Evolutionary conservation across 257 asterid species (phyloP).

Genomic region (Knoxia roxburghii): DNA sequence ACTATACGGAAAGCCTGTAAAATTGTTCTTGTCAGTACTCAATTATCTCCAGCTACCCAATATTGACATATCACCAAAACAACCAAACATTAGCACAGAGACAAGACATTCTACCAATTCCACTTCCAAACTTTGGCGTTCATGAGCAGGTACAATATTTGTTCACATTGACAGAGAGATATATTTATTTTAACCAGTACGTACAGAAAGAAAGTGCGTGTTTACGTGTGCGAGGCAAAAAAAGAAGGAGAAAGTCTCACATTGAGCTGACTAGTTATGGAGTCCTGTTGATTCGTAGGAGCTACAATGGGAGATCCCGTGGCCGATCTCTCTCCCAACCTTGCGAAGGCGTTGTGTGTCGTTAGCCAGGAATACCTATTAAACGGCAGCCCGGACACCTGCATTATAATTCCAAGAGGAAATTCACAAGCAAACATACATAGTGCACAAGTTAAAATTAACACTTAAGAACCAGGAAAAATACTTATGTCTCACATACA

Average conservation of each 20-base stretch:
- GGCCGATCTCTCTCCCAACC: slow-evolving; percentile 59
- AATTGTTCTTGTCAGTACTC: background rate
- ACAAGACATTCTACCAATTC: slow-evolving; percentile 3
- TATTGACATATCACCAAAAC: slow-evolving; percentile 14
- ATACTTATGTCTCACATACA: background rate
- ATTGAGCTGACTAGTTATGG: slow-evolving; percentile 71
- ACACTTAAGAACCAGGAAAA: background rate
- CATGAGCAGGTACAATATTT: background rate
- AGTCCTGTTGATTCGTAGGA: slow-evolving; percentile 83
- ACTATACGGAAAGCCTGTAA: background rate
- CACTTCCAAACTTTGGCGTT: background rate
- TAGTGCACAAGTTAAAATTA: background rate
- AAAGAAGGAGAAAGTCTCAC: slow-evolving; percentile 29
- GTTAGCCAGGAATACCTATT: slow-evolving; percentile 90
- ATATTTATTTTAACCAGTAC: background rate
- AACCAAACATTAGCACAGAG: slow-evolving; percentile 6
- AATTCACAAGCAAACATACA: slow-evolving; percentile 4
- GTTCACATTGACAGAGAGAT: background rate
- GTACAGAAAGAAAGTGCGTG: background rate
- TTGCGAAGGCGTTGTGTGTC: slow-evolving; percentile 79
- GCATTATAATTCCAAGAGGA: slow-evolving; percentile 18
- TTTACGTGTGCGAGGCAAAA: background rate
- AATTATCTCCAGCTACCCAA: background rate
- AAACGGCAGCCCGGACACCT: slow-evolving; percentile 81
- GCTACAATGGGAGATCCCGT: slow-evolving; percentile 59